Evolutionary conservation across 2,329 filamentous ascomycete species (phyloP).

Genomic region (Epichloe glyceriae): DNA sequence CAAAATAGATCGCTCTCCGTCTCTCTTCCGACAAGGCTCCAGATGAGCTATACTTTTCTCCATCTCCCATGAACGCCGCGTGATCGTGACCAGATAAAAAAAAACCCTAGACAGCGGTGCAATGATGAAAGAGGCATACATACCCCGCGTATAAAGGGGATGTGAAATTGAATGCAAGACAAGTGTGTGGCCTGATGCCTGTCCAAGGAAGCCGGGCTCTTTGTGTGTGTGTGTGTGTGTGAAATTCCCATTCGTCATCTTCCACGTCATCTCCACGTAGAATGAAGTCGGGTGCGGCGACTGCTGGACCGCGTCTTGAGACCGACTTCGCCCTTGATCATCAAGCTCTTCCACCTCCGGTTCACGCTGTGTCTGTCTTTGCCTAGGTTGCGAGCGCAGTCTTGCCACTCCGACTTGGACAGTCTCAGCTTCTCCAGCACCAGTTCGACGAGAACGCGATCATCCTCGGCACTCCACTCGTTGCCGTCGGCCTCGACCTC

Average conservation of each 20-base stretch:
- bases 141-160: background rate
- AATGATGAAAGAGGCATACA: too few species aligned
- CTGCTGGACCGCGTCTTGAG: constrained; percentile 35
- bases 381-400: constrained; percentile 51
- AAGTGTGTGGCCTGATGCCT: constrained; percentile 6
- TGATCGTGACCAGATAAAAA: background rate
- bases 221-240: background rate
- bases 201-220: background rate
- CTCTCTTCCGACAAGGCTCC: too few species aligned
- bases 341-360: constrained; percentile 49
- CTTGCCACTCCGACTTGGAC: constrained; percentile 52
- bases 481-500: constrained; percentile 32
- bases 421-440: constrained; percentile 54
- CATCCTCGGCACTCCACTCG: constrained; percentile 50
- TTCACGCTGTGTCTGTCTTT: constrained; percentile 45
- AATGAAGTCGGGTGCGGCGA: constrained; percentile 33
- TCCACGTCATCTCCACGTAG: constrained; percentile 34
- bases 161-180: background rate
- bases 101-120: background rate
- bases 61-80: too few species aligned
- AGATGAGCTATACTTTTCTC: too few species aligned
- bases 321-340: constrained; percentile 45
- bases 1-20: too few species aligned
- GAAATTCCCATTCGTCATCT: too few species aligned
- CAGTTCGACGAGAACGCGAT: constrained; percentile 52